Conservation (phyloP, 1,284 basidiomycete genomes). For the Tremellales sp. region DNA sequence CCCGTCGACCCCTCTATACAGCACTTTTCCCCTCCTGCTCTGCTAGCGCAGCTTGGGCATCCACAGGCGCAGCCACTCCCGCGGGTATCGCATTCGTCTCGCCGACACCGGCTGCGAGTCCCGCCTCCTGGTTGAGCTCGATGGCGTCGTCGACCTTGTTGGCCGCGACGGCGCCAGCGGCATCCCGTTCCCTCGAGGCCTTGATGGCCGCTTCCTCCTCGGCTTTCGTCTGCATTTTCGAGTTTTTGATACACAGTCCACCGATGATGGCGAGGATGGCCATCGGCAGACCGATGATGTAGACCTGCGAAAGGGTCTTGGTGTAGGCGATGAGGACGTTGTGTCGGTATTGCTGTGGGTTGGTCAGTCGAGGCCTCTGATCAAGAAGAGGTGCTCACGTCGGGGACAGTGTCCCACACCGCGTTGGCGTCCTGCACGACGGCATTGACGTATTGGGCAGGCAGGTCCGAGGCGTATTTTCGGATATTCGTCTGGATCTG, state of each 20-base stretch:
- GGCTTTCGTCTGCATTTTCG: slow-evolving; percentile 35
- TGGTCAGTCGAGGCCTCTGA: neutral
- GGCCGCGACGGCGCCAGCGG: neutral
- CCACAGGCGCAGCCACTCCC: no score
- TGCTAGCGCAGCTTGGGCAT: no score
- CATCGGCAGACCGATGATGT: slow-evolving; percentile 41
- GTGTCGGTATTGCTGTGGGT: slow-evolving; percentile 15
- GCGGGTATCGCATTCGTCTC: no score
- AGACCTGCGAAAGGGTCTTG: slow-evolving; percentile 37
- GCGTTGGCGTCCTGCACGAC: slow-evolving; percentile 35
- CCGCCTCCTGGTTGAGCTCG: no score
- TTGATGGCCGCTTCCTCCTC: slow-evolving; percentile 27
- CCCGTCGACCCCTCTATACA: no score
- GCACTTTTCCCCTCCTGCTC: no score
- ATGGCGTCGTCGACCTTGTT: no score
- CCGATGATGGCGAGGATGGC: slow-evolving; percentile 30
- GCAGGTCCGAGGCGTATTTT: slow-evolving; percentile 28
- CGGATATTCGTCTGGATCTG: slow-evolving; percentile 37
- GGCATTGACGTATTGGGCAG: slow-evolving; percentile 13
- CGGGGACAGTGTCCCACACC: slow-evolving; percentile 34
- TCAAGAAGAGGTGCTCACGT: slow-evolving; percentile 10
- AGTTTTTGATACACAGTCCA: slow-evolving; percentile 37
- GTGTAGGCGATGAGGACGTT: slow-evolving; percentile 37
- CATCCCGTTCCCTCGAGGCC: slow-evolving; percentile 13
- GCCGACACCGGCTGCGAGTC: no score